Percentiles rank a stretch among this genome's conserved stretches.
These are phyloP conservation scores for Phaeodactylum tricornutum DNA, from an alignment of 108 stramenopile species.

Conservation along the genomic window DNA sequence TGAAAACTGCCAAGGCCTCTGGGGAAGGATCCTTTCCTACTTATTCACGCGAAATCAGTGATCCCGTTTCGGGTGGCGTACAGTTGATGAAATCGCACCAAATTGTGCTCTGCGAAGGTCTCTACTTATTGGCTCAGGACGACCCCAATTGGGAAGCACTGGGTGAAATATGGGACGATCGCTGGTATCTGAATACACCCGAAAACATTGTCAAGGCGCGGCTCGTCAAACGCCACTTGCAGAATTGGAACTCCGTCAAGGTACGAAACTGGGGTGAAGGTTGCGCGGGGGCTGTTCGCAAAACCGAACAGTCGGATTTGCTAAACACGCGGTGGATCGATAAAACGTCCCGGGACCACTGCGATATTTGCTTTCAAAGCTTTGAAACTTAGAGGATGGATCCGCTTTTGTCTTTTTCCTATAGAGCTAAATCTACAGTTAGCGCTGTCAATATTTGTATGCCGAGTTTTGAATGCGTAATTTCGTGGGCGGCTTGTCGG, in stretches of 20 bases:
- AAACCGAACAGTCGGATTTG: too few relatives aligned
- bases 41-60: constrained; percentile 38
- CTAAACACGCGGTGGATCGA: too few relatives aligned
- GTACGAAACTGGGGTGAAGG: background rate
- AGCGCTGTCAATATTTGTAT: too few relatives aligned
- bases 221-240: background rate
- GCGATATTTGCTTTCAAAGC: too few relatives aligned
- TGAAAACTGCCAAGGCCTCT: constrained; percentile 15
- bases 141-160: constrained; percentile 44
- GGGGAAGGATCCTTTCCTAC: constrained; percentile 32
- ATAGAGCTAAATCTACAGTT: too few relatives aligned
- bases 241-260: background rate
- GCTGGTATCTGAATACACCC: constrained; percentile 33
- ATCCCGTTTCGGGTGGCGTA: constrained; percentile 44
- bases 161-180: constrained; percentile 41
- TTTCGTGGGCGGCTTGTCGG: too few relatives aligned
- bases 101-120: constrained; percentile 58
- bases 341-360: too few relatives aligned
- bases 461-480: too few relatives aligned
- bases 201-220: background rate
- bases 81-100: constrained; percentile 16
- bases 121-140: constrained; percentile 60
- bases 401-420: too few relatives aligned
- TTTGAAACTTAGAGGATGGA: too few relatives aligned
- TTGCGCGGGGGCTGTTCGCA: too few relatives aligned